Evolutionary conservation across 2,329 filamentous ascomycete species (phyloP).

Genomic region (Aureobasidium sp.): DNA sequence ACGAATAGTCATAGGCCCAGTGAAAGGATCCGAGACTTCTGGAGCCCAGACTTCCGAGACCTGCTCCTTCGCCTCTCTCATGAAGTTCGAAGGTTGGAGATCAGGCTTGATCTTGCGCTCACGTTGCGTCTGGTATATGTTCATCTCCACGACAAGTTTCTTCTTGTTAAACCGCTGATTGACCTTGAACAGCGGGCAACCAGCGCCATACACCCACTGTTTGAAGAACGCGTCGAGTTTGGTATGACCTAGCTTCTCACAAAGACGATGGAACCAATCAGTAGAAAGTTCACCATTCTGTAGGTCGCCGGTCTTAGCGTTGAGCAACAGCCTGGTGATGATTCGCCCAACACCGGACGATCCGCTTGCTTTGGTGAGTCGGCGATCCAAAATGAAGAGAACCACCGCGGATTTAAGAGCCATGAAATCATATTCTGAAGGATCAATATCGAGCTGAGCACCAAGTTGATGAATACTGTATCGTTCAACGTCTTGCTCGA

Average conservation of each 20-base stretch:
- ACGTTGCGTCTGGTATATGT: constrained; percentile 68
- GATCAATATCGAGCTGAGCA: constrained; percentile 67
- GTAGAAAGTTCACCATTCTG: constrained; percentile 63
- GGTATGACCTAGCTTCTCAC: constrained; percentile 81
- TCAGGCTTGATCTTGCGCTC: constrained; percentile 49
- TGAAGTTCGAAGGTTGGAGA: constrained; percentile 68
- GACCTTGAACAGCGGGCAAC: constrained; percentile 81
- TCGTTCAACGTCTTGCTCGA: constrained; percentile 71
- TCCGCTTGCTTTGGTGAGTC: constrained; percentile 80
- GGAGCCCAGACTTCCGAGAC: constrained; percentile 65
- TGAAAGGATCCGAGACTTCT: constrained; percentile 59
- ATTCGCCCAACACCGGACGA: constrained; percentile 78
- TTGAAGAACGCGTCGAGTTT: constrained; percentile 86
- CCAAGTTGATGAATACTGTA: constrained; percentile 80
- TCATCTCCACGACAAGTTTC: constrained; percentile 87
- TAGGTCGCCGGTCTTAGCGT: constrained; percentile 75
- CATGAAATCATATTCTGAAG: constrained; percentile 85
- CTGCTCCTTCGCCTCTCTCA: constrained; percentile 76
- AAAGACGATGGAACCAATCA: constrained; percentile 70
- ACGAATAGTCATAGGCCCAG: constrained; percentile 92
- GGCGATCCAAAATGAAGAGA: constrained; percentile 86
- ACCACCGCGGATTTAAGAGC: constrained; percentile 83
- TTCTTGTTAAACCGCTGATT: constrained; percentile 96
- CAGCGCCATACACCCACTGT: constrained; percentile 84
- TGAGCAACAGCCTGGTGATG: constrained; percentile 76